Base-by-base conservation (phyloP, 116 monocot genomes). In the Trichopus zeylanicus region DNA sequence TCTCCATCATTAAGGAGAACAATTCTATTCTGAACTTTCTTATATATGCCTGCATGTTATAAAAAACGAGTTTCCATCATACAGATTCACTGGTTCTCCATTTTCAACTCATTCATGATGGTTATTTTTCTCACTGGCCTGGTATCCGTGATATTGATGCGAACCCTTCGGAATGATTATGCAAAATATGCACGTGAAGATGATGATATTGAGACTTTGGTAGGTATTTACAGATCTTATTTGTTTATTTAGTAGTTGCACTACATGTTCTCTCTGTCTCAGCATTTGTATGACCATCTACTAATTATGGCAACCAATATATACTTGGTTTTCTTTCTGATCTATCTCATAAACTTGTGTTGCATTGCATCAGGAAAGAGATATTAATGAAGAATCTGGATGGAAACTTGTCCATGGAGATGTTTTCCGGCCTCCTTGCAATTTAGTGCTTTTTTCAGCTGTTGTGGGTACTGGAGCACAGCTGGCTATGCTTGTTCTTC, bases 41-140 rank as follows among this genome's bases (percentile, higher is more conserved):
- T n/a, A n/a, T n/a, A n/a, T n/a, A n/a, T n/a, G n/a, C n/a, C n/a
- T 42, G 18, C 42, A 42, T 42, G 3, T n/a, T 13, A 9, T 42
- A 15, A 2, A 0, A 21, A 27, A 30, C n/a, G n/a, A n/a, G n/a
- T n/a, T n/a, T n/a, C n/a, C n/a, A n/a, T n/a, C 67, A 6, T 69
- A 62, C 95, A 97, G 91, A 97, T 97, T 49, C 95, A 97, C 60
- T 97, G 95, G 91, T 90, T 97, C 52, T 97, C 95, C 38, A 90
- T 97, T 55, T 97, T 97, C 73, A 97, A 97, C 77, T 97, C 95
- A 18, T 97, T 97, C 71, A 90, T 97, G 95, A 97, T 97, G 95
- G 95, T 97, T 74, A 90, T 97, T 73, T 97, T 97, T 70, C 84
- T 97, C 56, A 97, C 90, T 65, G 95, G 91, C 23, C 29, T 97